Base-by-base conservation (phyloP, 1,139 yeast species). In the Magnusiomyces fungicola region DNA sequence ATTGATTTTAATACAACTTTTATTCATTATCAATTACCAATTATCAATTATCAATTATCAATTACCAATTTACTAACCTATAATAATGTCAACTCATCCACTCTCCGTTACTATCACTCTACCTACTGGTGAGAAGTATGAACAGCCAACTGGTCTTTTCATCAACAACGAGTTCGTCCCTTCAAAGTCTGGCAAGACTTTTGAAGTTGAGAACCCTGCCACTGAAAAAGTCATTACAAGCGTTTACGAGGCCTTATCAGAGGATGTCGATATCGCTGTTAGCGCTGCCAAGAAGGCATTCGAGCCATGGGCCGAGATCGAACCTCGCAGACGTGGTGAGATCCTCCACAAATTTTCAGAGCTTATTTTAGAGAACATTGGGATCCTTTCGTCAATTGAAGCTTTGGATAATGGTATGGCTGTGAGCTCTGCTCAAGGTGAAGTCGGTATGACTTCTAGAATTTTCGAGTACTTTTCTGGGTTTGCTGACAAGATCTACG, bases 381-480 rank as follows among this genome's bases (percentile, higher is more conserved):
- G 83, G 45, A 65, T 77, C 45, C 61, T 84, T 49, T 79, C 86
- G 14, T 70, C 83, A 38, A 76, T 85, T 58, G 95, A 85, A 70
- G 81, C 94, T 23, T 74, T 86, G 75, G 94, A 85, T 64, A 82
- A 86, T 53, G 95, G 95, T 64, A 85, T 85, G 69, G 79, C 88
- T 46, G 71, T 79, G 58, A 72, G 73, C 47, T 74, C 72, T 62
- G 73, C 81, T 33, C 63, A 67, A 53, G 74, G 71, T 50, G 94
- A 85, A 61, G 77, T 85, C 52, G 76, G 70, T 42, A 76, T 77
- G 51, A 76, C 79, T 53, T 71, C 78, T 57, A 67, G 67, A 50
- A 76, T 76, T 55, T 72, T 81, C 67, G 75, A 83, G 64, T 83
- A 83, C 64, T 83, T 79, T 67, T 94, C 90, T 47, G 94, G 92